Base-by-base conservation (phyloP, 1,139 yeast species). In the Candida glucosophila region DNA sequence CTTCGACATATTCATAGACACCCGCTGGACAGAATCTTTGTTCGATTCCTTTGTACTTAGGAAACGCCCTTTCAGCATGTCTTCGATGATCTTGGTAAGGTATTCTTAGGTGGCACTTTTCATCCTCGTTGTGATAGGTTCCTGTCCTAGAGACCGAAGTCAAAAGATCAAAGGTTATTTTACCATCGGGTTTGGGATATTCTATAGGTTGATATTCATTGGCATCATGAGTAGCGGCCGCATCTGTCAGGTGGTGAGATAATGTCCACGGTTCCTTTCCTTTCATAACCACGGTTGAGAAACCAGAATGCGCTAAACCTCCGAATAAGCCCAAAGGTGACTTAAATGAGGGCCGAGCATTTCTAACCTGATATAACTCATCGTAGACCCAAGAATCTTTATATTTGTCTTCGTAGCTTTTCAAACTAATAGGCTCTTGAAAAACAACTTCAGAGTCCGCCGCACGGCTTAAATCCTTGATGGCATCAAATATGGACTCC, bases 11-110 rank as follows among this genome's bases (percentile, higher is more conserved):
- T 54, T 90, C 98, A 50, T 90, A 90, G 8, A 90, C 98, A 14
- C 98, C 98, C 13, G 98, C 98, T 6, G 98, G 98, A 48, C 98
- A 90, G 59, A 90, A 90, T 33, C 93, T 65, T 45, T 75, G 77
- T 53, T 90, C 98, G 12, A 90, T 66, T 10, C 98, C 98, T 52
- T 81, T 62, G 56, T 58, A 90, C 38, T 67, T 73, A 13, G 92
- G 86, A 55, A 71, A 90, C 15, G 85, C 61, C 12, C 53, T 57
- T 22, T 67, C 65, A 1, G 93, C 73, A 49, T 88, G 96, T 33
- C 67, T 61, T 14, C 67, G 58, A 42, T 73, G 49, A 44, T 81
- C 81, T 54, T 82, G 90, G 14, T 72, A 61, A 2, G 92, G 82
- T 14, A 90, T 74, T 36, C 88, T 61, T 42, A 90, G 65, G 56